These are phyloP conservation scores for Pyrenochaeta sp. DNA, from an alignment of 2,329 filamentous ascomycete genomes.

Conservation along the genomic window DNA sequence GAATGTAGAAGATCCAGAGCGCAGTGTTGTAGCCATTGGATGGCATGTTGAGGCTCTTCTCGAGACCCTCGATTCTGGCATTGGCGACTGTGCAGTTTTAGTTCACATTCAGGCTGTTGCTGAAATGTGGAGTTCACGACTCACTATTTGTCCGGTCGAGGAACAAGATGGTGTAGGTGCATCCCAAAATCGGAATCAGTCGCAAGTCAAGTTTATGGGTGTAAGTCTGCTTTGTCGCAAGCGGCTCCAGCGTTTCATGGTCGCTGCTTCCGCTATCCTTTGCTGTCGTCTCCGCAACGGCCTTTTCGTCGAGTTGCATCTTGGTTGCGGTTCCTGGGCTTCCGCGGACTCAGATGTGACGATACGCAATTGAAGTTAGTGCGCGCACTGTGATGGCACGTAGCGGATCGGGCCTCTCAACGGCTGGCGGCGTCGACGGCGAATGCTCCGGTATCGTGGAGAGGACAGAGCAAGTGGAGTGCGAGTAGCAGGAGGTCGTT, in stretches of 20 bases:
- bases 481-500: not conserved
- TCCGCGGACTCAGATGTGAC: not conserved
- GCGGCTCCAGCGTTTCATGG: slow-evolving; percentile 10
- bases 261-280: slow-evolving; percentile 22
- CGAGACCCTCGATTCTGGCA: slow-evolving; percentile 65
- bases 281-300: slow-evolving; percentile 15
- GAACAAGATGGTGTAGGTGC: slow-evolving; percentile 77
- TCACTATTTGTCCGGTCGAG: slow-evolving; percentile 70
- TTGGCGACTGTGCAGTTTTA: slow-evolving; percentile 65
- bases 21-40: slow-evolving; percentile 74
- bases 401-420: slow-evolving; percentile 8
- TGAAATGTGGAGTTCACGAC: slow-evolving; percentile 4
- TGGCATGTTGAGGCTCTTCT: slow-evolving; percentile 68
- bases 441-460: not conserved
- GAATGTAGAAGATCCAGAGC: slow-evolving; percentile 85
- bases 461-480: not conserved
- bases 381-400: not conserved
- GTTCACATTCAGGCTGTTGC: not conserved
- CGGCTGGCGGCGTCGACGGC: slow-evolving; percentile 1
- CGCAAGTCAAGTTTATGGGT: slow-evolving; percentile 67
- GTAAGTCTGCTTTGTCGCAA: slow-evolving; percentile 51
- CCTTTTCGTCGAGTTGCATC: slow-evolving; percentile 25
- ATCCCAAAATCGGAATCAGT: slow-evolving; percentile 70
- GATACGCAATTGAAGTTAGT: not conserved
- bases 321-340: not conserved